Percentiles rank a stretch among this genome's conserved stretches.
phyloP scores from a whole-genome alignment of 768 basidiomycete genomes.

The Terana coerulea region DNA sequence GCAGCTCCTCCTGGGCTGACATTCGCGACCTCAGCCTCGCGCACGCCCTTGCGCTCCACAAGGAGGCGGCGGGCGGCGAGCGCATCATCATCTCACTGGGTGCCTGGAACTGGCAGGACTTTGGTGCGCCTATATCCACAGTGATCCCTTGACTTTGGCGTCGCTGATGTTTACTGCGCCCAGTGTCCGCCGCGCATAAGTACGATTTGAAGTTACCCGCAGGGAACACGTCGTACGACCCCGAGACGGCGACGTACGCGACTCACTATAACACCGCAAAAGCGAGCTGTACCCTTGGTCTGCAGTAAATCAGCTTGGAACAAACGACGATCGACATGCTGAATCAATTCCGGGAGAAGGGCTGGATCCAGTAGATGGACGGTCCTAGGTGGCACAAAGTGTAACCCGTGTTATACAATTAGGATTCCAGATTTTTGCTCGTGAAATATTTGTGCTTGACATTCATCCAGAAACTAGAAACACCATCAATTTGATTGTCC shows the following conservation, averaged over 20 bases:
- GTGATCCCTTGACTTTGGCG: background rate
- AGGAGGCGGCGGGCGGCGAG: conserved; percentile 30
- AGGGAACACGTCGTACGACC: conserved; percentile 15
- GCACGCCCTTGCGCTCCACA: conserved; percentile 16
- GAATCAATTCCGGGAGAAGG: conserved; percentile 13
- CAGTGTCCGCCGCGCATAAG: conserved; percentile 12
- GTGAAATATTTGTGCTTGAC: background rate
- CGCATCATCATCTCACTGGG: conserved; percentile 30
- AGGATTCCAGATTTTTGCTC: background rate
- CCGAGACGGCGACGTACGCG: conserved; percentile 18
- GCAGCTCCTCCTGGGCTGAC: conserved; percentile 17
- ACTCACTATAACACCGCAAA: conserved; percentile 13
- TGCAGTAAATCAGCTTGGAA: conserved; percentile 5
- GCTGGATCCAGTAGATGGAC: conserved; percentile 10
- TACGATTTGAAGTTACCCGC: conserved; percentile 2
- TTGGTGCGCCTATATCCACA: conserved; percentile 1
- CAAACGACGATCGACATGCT: conserved; percentile 10
- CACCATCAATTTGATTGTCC: background rate
- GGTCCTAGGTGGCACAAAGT: background rate
- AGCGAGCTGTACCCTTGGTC: conserved; percentile 8
- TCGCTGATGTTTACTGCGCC: background rate
- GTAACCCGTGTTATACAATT: background rate
- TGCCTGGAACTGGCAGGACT: conserved; percentile 16
- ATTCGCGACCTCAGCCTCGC: conserved; percentile 18
- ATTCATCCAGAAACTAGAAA: background rate